Conservation (phyloP, 1,139 yeast species). For the Pichia terricola region DNA sequence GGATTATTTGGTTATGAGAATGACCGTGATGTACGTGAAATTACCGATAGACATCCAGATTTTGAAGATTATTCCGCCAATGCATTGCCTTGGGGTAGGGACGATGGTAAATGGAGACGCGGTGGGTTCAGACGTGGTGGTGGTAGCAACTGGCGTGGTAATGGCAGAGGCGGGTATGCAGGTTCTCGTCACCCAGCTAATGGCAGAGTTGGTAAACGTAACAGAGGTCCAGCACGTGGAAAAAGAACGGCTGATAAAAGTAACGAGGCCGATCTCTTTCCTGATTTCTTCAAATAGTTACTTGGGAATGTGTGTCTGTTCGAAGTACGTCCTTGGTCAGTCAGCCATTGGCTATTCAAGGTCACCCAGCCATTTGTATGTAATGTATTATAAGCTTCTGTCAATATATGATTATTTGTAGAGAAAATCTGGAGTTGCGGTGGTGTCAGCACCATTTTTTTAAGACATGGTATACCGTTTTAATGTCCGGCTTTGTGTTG, state of each 20-base stretch:
- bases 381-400: no score
- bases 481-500: no score
- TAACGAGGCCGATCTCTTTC: no score
- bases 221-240: slow-evolving; percentile 1
- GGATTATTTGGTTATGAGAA: slow-evolving; percentile 13
- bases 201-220: background rate
- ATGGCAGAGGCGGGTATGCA: slow-evolving; percentile 3
- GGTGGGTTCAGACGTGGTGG: background rate
- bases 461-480: no score
- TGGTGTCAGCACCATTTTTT: no score
- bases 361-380: no score
- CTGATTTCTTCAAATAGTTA: no score
- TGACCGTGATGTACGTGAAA: slow-evolving; percentile 6
- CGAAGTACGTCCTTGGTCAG: no score
- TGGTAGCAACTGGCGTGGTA: slow-evolving; percentile 2
- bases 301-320: no score
- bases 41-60: background rate
- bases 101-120: background rate
- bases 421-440: no score
- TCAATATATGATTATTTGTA: no score
- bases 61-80: background rate
- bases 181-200: slow-evolving; percentile 1
- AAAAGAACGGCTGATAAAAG: background rate
- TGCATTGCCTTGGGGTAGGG: background rate
- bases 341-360: no score